These are phyloP conservation scores for Lunularia cruciata DNA, from an alignment of 225 moss, liverwort and hornwort genomes.

Conservation along the genomic window DNA sequence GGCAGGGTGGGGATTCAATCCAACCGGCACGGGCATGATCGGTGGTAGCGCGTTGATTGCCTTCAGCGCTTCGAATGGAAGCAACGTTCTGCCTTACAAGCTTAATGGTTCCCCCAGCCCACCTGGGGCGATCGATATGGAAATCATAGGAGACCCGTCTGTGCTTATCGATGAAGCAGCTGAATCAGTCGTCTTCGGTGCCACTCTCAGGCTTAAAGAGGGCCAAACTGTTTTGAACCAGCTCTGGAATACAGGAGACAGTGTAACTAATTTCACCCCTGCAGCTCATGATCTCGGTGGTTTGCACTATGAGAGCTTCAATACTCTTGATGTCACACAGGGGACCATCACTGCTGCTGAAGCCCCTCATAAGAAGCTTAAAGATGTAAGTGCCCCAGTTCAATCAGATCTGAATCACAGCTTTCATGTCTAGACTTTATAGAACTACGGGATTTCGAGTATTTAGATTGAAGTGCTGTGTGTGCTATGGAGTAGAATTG, in stretches of 20 bases:
- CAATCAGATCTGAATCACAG: neutral
- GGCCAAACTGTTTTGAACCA: constrained; percentile 49
- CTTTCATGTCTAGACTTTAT: neutral
- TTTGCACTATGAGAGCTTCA: constrained; percentile 7
- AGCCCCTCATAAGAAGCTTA: constrained; percentile 46
- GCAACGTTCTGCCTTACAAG: constrained; percentile 36
- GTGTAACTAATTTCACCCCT: constrained; percentile 34
- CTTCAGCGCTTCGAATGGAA: constrained; percentile 23
- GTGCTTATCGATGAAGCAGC: constrained; percentile 17
- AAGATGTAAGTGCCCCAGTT: constrained; percentile 36
- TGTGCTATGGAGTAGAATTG: neutral
- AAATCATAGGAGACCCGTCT: neutral
- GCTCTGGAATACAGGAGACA: constrained; percentile 60
- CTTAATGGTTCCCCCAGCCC: constrained; percentile 22
- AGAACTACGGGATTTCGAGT: neutral
- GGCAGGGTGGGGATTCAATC: constrained; percentile 85
- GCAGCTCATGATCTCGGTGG: constrained; percentile 17
- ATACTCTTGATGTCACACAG: constrained; percentile 38
- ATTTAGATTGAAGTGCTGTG: neutral
- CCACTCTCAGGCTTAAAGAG: constrained; percentile 40
- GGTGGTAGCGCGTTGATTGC: constrained; percentile 70
- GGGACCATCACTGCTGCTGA: constrained; percentile 29
- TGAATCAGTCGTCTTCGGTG: constrained; percentile 44
- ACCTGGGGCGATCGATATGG: constrained; percentile 7
- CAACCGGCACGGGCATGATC: constrained; percentile 32